Percentiles rank a stretch among this genome's conserved stretches.
These are phyloP conservation scores for Maudiozyma barnettii DNA, from an alignment of 805 yeast genomes.

Conservation along the genomic window DNA sequence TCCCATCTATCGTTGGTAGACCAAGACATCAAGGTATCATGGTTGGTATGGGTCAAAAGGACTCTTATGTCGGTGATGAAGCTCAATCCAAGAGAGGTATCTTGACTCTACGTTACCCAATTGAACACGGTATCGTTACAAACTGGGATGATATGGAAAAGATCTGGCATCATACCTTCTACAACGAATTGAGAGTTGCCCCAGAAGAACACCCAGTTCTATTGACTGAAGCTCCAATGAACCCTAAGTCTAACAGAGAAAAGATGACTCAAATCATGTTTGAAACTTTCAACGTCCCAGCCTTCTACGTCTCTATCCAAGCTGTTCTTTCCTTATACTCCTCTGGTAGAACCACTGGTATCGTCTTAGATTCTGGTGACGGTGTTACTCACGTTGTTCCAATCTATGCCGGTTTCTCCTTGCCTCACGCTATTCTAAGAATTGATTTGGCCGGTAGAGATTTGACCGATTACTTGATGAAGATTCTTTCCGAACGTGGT, in stretches of 20 bases:
- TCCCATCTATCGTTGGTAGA: conserved; percentile 99
- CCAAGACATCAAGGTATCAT: conserved; percentile 99
- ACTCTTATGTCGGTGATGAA: conserved; percentile 98
- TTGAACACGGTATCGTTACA: conserved; percentile 99
- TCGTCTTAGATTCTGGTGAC: conserved; percentile 98
- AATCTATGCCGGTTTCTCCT: conserved; percentile 98
- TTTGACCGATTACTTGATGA: conserved; percentile 97
- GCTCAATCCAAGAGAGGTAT: conserved; percentile 99
- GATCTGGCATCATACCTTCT: conserved; percentile 99
- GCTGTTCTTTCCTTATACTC: conserved; percentile 97
- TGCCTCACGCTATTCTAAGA: conserved; percentile 98
- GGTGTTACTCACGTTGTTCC: conserved; percentile 99
- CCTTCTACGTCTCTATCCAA: conserved; percentile 97
- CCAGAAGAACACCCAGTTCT: conserved; percentile 99
- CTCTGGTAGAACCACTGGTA: conserved; percentile 99
- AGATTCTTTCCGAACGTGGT: conserved; percentile 97
- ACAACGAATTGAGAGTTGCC: conserved; percentile 99
- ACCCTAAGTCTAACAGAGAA: conserved; percentile 99
- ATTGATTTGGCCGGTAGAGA: conserved; percentile 99
- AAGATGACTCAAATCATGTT: conserved; percentile 99
- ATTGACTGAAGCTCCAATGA: conserved; percentile 99
- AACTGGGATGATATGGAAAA: conserved; percentile 99
- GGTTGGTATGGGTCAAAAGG: conserved; percentile 99
- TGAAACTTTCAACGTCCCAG: conserved; percentile 99
- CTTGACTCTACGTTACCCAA: conserved; percentile 95